These are phyloP conservation scores for Fusarium nurragi DNA, from an alignment of 2,329 filamentous ascomycete species.

Conservation along the genomic window DNA sequence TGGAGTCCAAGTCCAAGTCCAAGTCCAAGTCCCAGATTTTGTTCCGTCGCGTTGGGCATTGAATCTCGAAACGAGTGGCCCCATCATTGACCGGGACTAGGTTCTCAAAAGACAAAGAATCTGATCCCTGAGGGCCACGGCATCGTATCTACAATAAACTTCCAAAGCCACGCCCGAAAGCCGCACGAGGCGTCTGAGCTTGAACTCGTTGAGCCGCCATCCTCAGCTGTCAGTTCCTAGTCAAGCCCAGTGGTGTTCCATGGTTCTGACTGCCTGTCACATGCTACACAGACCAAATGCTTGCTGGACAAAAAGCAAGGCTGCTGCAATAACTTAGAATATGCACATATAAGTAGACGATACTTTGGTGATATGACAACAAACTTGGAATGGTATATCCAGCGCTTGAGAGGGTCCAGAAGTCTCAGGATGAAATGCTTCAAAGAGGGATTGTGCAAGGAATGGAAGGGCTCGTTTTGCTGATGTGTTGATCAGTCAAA, in stretches of 20 bases:
- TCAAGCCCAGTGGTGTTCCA: conserved; percentile 13
- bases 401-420: background rate
- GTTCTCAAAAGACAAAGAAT: conserved; percentile 9
- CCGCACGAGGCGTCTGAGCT: conserved; percentile 29
- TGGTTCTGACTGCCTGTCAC: conserved; percentile 29
- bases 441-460: too few relatives aligned
- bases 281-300: conserved; percentile 28
- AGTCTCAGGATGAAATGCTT: background rate
- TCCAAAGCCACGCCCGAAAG: conserved; percentile 23
- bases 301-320: background rate
- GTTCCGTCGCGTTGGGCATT: conserved; percentile 33
- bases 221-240: conserved; percentile 19
- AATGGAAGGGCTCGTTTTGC: too few relatives aligned
- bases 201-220: conserved; percentile 20
- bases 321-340: conserved; percentile 20
- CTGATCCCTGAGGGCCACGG: too few relatives aligned
- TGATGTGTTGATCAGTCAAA: background rate
- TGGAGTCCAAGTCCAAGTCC: conserved; percentile 11
- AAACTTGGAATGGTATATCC: background rate
- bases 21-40: conserved; percentile 15
- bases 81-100: conserved; percentile 29
- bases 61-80: conserved; percentile 26
- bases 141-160: conserved; percentile 15
- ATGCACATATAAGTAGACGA: too few relatives aligned
- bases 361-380: background rate